Conservation (phyloP, 2,329 filamentous ascomycete genomes). For the Herpotrichia juniperi region DNA sequence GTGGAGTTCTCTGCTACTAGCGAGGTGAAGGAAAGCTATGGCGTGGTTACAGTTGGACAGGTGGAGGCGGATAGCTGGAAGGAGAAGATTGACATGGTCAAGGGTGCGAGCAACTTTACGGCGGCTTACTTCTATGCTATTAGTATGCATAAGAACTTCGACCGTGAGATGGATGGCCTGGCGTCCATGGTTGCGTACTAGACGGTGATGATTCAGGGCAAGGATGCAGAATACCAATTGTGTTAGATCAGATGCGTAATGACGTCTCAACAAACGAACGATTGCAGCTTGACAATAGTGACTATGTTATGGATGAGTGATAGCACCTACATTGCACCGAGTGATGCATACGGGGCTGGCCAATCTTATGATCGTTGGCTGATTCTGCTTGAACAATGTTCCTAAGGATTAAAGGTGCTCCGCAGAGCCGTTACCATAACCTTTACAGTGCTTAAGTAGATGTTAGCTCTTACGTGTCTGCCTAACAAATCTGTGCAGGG, state of each 20-base stretch:
- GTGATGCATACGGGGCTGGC: not conserved
- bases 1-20: constrained; percentile 57
- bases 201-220: not conserved
- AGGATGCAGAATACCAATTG: too few species aligned
- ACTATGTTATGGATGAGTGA: too few species aligned
- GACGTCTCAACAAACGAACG: too few species aligned
- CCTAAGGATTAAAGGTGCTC: too few species aligned
- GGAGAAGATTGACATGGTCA: constrained; percentile 67
- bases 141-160: constrained; percentile 74
- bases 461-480: too few species aligned
- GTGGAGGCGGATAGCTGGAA: constrained; percentile 63
- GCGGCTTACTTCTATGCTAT: constrained; percentile 74
- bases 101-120: constrained; percentile 72
- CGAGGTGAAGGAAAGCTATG: constrained; percentile 71
- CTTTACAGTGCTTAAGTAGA: too few species aligned
- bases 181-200: constrained; percentile 72
- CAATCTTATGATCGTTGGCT: too few species aligned
- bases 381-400: too few species aligned
- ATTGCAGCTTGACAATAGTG: too few species aligned
- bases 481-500: too few species aligned
- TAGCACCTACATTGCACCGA: not conserved
- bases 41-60: constrained; percentile 72
- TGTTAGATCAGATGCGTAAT: too few species aligned
- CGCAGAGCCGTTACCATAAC: too few species aligned
- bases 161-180: constrained; percentile 75